These are phyloP conservation scores for Fusarium foetens DNA, from an alignment of 2,329 filamentous ascomycete species.

Conservation along the genomic window DNA sequence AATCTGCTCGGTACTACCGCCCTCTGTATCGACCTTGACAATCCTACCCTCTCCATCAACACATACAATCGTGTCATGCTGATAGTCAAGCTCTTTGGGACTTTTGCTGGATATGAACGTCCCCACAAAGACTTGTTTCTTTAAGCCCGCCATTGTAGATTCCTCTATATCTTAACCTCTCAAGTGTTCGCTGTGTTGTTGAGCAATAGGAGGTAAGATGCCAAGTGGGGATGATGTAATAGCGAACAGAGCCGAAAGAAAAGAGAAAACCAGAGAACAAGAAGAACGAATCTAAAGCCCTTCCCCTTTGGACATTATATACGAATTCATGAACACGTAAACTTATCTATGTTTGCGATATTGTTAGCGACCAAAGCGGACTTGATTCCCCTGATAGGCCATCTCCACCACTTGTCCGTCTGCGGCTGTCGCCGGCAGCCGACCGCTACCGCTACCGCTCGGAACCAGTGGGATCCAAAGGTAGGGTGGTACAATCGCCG, in stretches of 20 bases:
- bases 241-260: background rate
- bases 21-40: slow-evolving; percentile 56
- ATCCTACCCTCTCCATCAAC: slow-evolving; percentile 64
- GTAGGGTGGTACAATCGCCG: background rate
- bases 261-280: background rate
- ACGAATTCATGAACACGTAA: slow-evolving; percentile 6
- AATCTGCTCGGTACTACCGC: slow-evolving; percentile 45
- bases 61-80: slow-evolving; percentile 61
- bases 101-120: slow-evolving; percentile 65
- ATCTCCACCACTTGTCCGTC: slow-evolving; percentile 29
- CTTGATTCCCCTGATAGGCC: slow-evolving; percentile 38
- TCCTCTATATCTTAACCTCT: background rate
- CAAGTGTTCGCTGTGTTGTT: background rate
- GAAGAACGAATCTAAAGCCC: background rate
- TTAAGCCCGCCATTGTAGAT: slow-evolving; percentile 30
- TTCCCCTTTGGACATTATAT: slow-evolving; percentile 16
- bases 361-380: slow-evolving; percentile 19
- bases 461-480: background rate
- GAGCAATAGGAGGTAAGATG: background rate
- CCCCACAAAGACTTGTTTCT: slow-evolving; percentile 62
- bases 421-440: slow-evolving; percentile 44
- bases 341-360: slow-evolving; percentile 16
- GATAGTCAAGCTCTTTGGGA: slow-evolving; percentile 60
- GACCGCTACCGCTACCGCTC: slow-evolving; percentile 25
- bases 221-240: slow-evolving; percentile 11